Conservation (phyloP, 2,329 filamentous ascomycete genomes). For the Colletotrichum lini region DNA sequence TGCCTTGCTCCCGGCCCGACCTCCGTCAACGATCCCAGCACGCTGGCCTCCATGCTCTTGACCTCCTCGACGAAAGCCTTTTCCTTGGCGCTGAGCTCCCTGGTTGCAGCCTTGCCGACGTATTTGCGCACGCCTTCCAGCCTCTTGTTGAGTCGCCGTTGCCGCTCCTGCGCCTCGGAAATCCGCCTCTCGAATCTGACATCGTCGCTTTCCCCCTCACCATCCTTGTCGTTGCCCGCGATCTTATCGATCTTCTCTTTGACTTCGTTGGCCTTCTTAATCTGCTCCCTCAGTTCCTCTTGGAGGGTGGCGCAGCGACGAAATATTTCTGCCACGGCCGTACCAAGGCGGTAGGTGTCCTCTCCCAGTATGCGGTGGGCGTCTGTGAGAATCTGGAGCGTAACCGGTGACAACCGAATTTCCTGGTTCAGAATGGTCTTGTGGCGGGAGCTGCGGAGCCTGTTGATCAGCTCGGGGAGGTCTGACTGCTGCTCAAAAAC, state of each 20-base stretch:
- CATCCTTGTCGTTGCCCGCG: constrained; percentile 69
- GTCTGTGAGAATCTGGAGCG: constrained; percentile 79
- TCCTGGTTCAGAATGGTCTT: constrained; percentile 76
- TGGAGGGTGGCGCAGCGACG: constrained; percentile 78
- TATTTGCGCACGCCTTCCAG: constrained; percentile 70
- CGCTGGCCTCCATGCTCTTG: constrained; percentile 67
- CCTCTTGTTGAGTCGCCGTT: constrained; percentile 69
- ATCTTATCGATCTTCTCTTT: constrained; percentile 77
- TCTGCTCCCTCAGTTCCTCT: constrained; percentile 76
- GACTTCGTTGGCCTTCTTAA: constrained; percentile 76
- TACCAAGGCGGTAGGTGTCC: constrained; percentile 78
- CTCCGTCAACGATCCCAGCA: constrained; percentile 52
- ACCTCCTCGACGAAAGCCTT: constrained; percentile 63
- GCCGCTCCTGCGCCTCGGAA: constrained; percentile 66
- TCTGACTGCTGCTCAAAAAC: constrained; percentile 71
- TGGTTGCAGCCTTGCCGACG: constrained; percentile 57
- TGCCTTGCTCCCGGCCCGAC: constrained; percentile 29
- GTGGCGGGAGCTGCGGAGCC: constrained; percentile 71
- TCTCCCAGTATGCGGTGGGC: constrained; percentile 79
- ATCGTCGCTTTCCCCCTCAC: constrained; percentile 65
- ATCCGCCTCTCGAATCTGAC: constrained; percentile 73
- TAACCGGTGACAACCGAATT: constrained; percentile 78
- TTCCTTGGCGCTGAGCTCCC: constrained; percentile 62
- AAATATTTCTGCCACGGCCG: constrained; percentile 81
- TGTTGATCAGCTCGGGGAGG: constrained; percentile 69